phyloP scores from a whole-genome alignment of 768 basidiomycete species.

The Xerocomus brunneocitrinus region DNA sequence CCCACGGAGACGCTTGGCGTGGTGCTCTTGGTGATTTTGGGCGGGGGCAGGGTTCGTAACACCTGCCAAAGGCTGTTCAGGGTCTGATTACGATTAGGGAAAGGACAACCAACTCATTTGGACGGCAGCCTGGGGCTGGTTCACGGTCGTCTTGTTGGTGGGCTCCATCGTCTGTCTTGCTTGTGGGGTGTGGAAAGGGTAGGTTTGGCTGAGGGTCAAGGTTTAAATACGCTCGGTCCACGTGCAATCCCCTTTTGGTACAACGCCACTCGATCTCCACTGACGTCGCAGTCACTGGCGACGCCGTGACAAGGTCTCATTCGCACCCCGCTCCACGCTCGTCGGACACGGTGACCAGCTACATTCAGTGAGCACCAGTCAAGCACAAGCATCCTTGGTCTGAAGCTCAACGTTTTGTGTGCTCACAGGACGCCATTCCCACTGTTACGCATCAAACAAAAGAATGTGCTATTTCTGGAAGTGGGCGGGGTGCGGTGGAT shows the following conservation, averaged over 20 bases:
- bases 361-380: too few species aligned
- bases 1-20: conserved; percentile 59
- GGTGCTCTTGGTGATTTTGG: conserved; percentile 39
- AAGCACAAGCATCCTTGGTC: too few species aligned
- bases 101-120: conserved; percentile 55
- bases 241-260: neutral
- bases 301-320: neutral
- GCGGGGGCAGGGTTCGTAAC: conserved; percentile 43
- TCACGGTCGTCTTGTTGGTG: conserved; percentile 33
- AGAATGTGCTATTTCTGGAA: neutral
- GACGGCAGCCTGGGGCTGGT: conserved; percentile 56
- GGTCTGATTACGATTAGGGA: too few species aligned
- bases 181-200: conserved; percentile 13
- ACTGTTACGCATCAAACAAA: neutral
- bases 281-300: too few species aligned
- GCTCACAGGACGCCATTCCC: too few species aligned
- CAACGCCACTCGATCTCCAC: neutral
- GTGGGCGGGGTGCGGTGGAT: neutral
- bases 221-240: conserved; percentile 16
- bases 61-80: conserved; percentile 28
- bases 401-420: too few species aligned
- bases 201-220: neutral
- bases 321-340: neutral
- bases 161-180: conserved; percentile 29
- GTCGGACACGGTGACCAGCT: too few species aligned